Evolutionary conservation across 31 red algal genomes (phyloP), one percentile per base, ranked within the genome.

Genomic region (Odonthalia washingtoniensis): DNA sequence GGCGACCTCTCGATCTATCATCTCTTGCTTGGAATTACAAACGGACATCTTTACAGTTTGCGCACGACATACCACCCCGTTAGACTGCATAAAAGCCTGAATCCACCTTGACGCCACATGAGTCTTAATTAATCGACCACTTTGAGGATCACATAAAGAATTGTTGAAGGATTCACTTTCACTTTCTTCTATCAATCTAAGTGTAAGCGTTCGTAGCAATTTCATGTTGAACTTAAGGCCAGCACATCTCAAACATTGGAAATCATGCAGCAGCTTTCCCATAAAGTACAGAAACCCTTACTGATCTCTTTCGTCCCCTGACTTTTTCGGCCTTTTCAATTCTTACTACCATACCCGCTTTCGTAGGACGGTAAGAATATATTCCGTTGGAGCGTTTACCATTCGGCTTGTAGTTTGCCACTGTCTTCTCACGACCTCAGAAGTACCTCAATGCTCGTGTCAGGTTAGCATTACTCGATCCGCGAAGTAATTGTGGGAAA

Each of bases 1-100:
- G 35, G 72, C 83, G 37, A 87, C 70, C 18, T 63, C 0, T 78
- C 37, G 9, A 26, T 60, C 43, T 17, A 87, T 76, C 12, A 44
- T 38, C 38, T 77, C 73, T 44, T 77, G 73, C 28, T 77, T 40
- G 5, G 5, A 17, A 21, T 24, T 9, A 40, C 26, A 43, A 44
- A 44, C 33, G 32, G 16, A 43, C 5, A 77, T 24, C 40, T 77
- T 77, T 12, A 6, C 73, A 28, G 16, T 34, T 36, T 44, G 73
- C 12, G 38, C 21, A 14, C 18, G 73, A 9, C 12, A 16, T 6
- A 77, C 73, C 6, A 77, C 28, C 4, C 12, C 12, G 28, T 44
- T 40, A 6, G 14, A 4, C 9, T 38, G 18, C 73, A 77, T 77
- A 77, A 77, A 77, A 6, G 12, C 12, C 28, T 77, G 33, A 6